These are phyloP conservation scores for Nothophoma quercina DNA, from an alignment of 2,329 filamentous ascomycete species.

Conservation along the genomic window DNA sequence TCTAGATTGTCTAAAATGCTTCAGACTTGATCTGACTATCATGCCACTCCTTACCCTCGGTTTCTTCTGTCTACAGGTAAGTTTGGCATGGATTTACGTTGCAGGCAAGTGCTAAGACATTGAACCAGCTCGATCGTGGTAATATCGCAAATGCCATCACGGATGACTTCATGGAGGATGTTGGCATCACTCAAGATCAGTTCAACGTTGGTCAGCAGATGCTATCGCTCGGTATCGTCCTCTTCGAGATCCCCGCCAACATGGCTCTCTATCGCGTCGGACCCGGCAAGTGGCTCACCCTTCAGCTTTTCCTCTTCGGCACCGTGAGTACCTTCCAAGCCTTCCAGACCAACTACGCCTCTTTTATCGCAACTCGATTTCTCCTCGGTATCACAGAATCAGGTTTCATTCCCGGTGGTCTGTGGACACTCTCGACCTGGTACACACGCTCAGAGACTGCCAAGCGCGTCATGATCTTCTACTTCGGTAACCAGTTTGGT, in stretches of 20 bases:
- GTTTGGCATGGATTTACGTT: background rate
- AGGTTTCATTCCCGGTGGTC: slow-evolving; percentile 66
- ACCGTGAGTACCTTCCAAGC: slow-evolving; percentile 69
- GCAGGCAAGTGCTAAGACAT: background rate
- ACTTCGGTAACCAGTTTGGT: slow-evolving; percentile 47
- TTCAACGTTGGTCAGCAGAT: slow-evolving; percentile 51
- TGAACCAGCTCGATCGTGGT: slow-evolving; percentile 49
- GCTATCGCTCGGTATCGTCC: slow-evolving; percentile 83
- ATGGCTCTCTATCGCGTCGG: slow-evolving; percentile 49
- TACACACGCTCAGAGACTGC: slow-evolving; percentile 63
- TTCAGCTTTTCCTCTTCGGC: slow-evolving; percentile 52
- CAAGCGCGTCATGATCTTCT: slow-evolving; percentile 53
- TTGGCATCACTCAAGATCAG: slow-evolving; percentile 33
- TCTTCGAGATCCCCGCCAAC: slow-evolving; percentile 52
- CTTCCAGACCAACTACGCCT: slow-evolving; percentile 59
- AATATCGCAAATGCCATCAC: slow-evolving; percentile 49
- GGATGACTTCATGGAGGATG: slow-evolving; percentile 36
- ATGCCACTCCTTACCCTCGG: slow-evolving; percentile 45
- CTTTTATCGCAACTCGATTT: slow-evolving; percentile 49
- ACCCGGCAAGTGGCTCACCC: slow-evolving; percentile 49
- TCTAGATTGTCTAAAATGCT: background rate
- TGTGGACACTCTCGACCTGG: slow-evolving; percentile 72
- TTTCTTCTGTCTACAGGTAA: slow-evolving; percentile 41
- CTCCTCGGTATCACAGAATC: slow-evolving; percentile 52
- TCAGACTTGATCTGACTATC: slow-evolving; percentile 30